Base-by-base conservation (phyloP, 2,329 filamentous ascomycete species). In the Botrytis elliptica region DNA sequence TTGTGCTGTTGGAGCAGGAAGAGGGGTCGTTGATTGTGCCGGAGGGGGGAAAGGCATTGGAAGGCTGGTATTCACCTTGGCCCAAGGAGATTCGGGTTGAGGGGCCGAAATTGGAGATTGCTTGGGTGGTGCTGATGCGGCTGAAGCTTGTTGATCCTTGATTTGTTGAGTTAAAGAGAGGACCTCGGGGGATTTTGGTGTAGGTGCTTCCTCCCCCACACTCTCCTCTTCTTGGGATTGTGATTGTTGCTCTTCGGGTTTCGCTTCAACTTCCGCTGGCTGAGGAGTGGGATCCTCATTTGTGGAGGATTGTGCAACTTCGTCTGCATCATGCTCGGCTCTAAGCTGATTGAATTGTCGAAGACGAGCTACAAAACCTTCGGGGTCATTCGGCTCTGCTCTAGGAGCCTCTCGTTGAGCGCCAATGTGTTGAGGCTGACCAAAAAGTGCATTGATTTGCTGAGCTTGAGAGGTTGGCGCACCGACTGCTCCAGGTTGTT, bases 1-100 rank as follows among this genome's bases (percentile, higher is more conserved):
- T 83, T 97, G 94, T 16, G 95, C 94, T 62, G 93, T 94, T 20
- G 95, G 95, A 0, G 95, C 95, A 6, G 95, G 94, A 52, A 98
- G 87, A 59, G 94, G 94, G 3, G 94, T 97, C 36, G 89, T 89
- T 3, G 93, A 93, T 71, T 91, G 90, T 18, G 88, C 88, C 44
- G 89, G 88, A 4, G 88, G 88, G 33, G 89, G 89, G 80, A 91
- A 91, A 8, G 92, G 91, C 86, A 93, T 90, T n/a, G 94, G 93
- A 79, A 97, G 87, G 42, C 90, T 91, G 38, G 85, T 83, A 75
- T 90, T 88, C 38, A 87, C 84, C 80, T 89, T 90, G 44, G 83
- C 85, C 88, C 89, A 91, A 29, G 87, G 86, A 20, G 86, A 86
- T 72, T 86, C 83, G 44, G 80, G 78, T 60, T 87, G 84, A 42